These are phyloP conservation scores for Cylindrodendrum hubeiense DNA, from an alignment of 2,329 filamentous ascomycete genomes.

Conservation along the genomic window DNA sequence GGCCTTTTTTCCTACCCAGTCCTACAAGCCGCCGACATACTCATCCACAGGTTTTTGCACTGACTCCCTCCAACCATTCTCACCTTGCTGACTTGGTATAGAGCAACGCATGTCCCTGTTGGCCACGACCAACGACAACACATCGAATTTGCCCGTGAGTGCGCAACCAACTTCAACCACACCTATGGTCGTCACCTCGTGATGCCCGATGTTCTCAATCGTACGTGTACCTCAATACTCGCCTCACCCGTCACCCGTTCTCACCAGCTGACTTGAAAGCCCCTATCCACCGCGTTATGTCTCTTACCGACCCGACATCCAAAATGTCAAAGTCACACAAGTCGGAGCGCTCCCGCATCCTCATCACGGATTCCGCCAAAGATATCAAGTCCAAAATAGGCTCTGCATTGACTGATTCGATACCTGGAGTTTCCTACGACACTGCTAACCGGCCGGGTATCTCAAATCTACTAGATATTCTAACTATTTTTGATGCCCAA, in stretches of 20 bases:
- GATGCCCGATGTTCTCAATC: constrained; percentile 77
- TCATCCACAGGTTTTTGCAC: constrained; percentile 77
- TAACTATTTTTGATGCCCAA: constrained; percentile 74
- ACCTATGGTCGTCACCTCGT: constrained; percentile 74
- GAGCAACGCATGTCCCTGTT: constrained; percentile 93
- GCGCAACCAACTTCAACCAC: constrained; percentile 89
- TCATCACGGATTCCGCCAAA: constrained; percentile 78
- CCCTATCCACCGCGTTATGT: constrained; percentile 91
- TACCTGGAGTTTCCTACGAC: constrained; percentile 78
- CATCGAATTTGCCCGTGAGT: constrained; percentile 90
- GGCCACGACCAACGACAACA: constrained; percentile 97
- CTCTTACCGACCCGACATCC: constrained; percentile 77
- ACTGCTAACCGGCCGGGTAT: constrained; percentile 79
- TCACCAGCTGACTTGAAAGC: constrained; percentile 57
- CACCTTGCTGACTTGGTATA: constrained; percentile 45
- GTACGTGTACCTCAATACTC: constrained; percentile 57
- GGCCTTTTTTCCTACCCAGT: constrained; percentile 97
- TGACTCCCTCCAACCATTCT: neutral
- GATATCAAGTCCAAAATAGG: constrained; percentile 78
- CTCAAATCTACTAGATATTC: constrained; percentile 85
- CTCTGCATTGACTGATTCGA: constrained; percentile 81
- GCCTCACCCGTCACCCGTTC: too few species aligned
- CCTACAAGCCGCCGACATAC: constrained; percentile 92
- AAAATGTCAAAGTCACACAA: constrained; percentile 97
- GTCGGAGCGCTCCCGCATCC: constrained; percentile 80